Evolutionary conservation across 176 grass and related monocot species (phyloP), one percentile per base, ranked within the genome.

Genomic region (Themeda triandra): DNA sequence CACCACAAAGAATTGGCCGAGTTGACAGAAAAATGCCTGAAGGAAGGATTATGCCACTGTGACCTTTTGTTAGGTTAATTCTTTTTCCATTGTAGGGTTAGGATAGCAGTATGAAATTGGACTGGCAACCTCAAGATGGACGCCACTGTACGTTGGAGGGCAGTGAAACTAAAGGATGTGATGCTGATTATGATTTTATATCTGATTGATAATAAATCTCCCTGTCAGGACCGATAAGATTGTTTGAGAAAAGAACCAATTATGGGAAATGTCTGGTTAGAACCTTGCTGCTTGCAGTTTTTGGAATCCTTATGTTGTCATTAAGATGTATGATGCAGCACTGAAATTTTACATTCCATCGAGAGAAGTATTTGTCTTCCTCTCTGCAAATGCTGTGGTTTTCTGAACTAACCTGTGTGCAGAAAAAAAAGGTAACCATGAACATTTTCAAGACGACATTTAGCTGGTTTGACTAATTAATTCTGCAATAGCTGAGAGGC

Each of bases 1-100:
- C 87, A 1, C 91, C 89, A 2, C 32, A 83, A 27, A 93, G 91
- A 84, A 83, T 98, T 29, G 42, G 95, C 64, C 78, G 37, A 76
- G 79, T 92, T 3, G 35, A 84, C 37, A 86, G 90, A 84, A 90
- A 92, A 32, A 89, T 84, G 68, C 81, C 62, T 3, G 68, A 87
- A 75, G 90, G 85, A 33, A 89, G 87, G 71, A 63, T 88, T 83
- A 84, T 83, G 58, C 49, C 51, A 27, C 21, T 40, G 71, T 81
- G 80, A 90, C 62, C 12, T 30, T 44, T 44, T 1, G 41, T 44
- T 78, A 4, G 41, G 41, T 69, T 66, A 53, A 30, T 73, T 27
- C 3, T 37, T 31, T 70, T 71, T 56, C 72, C 31, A 37, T 54
- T 8, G 1, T 63, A 31, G 6, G 8, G 23, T 24, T 67, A 87